Evolutionary conservation across 2,329 filamentous ascomycete genomes (phyloP), one percentile per base, ranked within the genome.

Genomic region (Penicillium decumbens): DNA sequence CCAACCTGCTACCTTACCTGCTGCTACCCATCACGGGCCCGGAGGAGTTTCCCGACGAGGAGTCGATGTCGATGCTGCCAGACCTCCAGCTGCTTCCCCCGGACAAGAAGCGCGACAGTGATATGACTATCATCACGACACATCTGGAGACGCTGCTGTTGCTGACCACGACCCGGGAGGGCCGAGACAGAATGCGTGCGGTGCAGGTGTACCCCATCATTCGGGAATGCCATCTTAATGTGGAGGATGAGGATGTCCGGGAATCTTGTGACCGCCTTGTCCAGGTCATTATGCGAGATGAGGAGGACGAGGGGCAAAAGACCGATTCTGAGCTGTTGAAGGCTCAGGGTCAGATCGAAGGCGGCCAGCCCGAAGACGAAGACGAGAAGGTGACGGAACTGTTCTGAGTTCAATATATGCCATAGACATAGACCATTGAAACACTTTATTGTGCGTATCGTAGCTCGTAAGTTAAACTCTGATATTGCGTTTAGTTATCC

Each of bases 261-360:
- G 91, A 95, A 60, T 88, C 84, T 0, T 95, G 88, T 62, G 93
- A 97, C 68, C 80, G 93, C 49, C 66, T 97, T 45, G 93, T 98
- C 41, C 89, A 98, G 66, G 83, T 95, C 6, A 68, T 95, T 53
- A 89, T 90, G 83, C 78, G 88, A 48, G 88, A 90, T 39, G 90
- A 93, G 66, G 84, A 79, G 57, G 80, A 78, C 41, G 79, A 77
- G 30, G 58, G 54, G 43, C 73, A 73, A 47, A 72, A 74, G 30
- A 62, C 61, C 13, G 67, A 73, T 12, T 65, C 58, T 3, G 75
- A 72, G 39, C 65, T 74, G 42, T 68, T 74, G 46, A 70, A 75
- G 49, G 65, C 72, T 18, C 57, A 59, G 53, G 60, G 57, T 15
- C 49, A 56, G 64, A 63, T 67, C 30, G 65, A 65, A 43, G 63